phyloP scores from a whole-genome alignment of 306 rosid genomes.

The Ochetophila trinervis region DNA sequence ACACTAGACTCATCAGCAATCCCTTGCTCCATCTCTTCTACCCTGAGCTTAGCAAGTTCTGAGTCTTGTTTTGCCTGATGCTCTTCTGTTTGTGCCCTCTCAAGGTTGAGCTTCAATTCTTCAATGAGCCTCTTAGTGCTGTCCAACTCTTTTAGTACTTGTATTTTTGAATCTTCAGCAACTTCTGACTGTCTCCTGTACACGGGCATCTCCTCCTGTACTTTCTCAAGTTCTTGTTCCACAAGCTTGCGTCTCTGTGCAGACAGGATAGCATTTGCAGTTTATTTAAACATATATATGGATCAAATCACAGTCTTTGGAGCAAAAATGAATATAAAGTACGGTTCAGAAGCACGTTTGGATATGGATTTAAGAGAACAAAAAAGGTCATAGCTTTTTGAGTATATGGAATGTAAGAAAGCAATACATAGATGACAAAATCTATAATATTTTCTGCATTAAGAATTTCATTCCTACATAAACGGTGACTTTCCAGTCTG shows the following conservation, averaged over 20 bases:
- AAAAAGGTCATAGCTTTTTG: neutral
- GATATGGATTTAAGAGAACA: neutral
- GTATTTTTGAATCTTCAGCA: constrained; percentile 58
- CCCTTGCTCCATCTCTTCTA: constrained; percentile 99
- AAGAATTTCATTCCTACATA: too few species aligned
- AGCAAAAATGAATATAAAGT: neutral
- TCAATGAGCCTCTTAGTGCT: constrained; percentile 81
- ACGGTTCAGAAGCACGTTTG: neutral
- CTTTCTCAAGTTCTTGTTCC: constrained; percentile 85
- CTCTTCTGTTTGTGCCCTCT: constrained; percentile 96
- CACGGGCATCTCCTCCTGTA: constrained; percentile 70
- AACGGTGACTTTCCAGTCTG: too few species aligned
- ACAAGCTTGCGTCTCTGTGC: constrained; percentile 74
- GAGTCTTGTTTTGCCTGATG: constrained; percentile 94
- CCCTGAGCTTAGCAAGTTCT: constrained; percentile 95
- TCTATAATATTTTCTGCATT: too few species aligned
- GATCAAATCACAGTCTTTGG: neutral
- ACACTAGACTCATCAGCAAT: constrained; percentile 93
- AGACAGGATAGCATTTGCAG: constrained; percentile 21
- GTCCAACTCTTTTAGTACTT: constrained; percentile 75
- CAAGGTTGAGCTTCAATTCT: constrained; percentile 89
- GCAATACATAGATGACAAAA: too few species aligned
- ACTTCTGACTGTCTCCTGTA: constrained; percentile 58
- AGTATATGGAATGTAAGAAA: too few species aligned
- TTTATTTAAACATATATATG: neutral